These are phyloP conservation scores for Dovyalis caffra DNA, from an alignment of 345 rosid genomes.

Conservation along the genomic window DNA sequence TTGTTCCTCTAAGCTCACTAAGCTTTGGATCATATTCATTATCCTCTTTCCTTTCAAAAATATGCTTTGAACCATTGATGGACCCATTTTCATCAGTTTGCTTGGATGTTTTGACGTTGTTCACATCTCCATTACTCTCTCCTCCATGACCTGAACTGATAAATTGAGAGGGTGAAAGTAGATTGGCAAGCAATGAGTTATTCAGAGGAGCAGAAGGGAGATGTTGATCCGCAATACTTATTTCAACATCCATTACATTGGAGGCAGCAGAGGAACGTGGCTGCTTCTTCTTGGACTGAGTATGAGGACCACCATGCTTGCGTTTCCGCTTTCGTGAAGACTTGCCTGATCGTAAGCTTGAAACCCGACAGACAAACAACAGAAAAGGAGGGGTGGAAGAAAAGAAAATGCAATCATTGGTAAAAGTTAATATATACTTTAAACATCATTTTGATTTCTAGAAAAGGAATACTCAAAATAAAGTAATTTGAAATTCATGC, in stretches of 20 bases:
- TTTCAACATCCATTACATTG: slow-evolving; percentile 30
- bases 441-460: neutral
- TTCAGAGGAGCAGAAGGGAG: slow-evolving; percentile 39
- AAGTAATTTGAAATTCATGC: neutral
- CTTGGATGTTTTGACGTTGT: slow-evolving; percentile 27
- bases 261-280: slow-evolving; percentile 34
- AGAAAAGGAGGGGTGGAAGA: neutral
- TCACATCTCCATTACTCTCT: slow-evolving; percentile 34
- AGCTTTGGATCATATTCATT: slow-evolving; percentile 84
- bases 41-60: slow-evolving; percentile 40
- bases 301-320: slow-evolving; percentile 50
- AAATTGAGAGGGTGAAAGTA: slow-evolving; percentile 28
- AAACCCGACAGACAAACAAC: slow-evolving; percentile 18
- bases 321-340: slow-evolving; percentile 83
- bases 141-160: slow-evolving; percentile 34
- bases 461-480: neutral
- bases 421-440: neutral
- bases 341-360: slow-evolving; percentile 72
- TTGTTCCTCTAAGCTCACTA: slow-evolving; percentile 68
- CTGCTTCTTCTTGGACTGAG: slow-evolving; percentile 77
- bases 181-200: slow-evolving; percentile 34
- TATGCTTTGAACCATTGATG: slow-evolving; percentile 32
- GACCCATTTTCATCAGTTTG: slow-evolving; percentile 49
- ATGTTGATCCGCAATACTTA: slow-evolving; percentile 34
- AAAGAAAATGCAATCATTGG: neutral